A percentile compares a stretch with the other conserved stretches of the same genome.
Evolutionary conservation across 305 asterid genomes (phyloP).

Genomic region (Fraxinus ornus): DNA sequence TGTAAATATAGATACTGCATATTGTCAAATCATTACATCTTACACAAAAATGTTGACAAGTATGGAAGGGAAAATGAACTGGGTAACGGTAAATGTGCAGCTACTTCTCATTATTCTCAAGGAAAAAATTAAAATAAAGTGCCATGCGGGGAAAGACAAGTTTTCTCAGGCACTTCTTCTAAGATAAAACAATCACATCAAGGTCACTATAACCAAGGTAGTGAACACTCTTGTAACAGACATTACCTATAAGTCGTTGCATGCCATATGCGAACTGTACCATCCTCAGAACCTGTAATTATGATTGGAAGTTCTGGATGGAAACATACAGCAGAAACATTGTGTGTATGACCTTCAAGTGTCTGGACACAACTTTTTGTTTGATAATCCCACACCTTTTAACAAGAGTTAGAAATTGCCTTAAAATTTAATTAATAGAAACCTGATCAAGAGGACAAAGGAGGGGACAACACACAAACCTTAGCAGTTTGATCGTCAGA

Average conservation of each 20-base stretch:
- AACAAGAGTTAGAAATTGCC: slow-evolving; percentile 22
- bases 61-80: background rate
- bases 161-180: slow-evolving; percentile 2
- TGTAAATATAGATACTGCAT: slow-evolving; percentile 2
- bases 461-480: slow-evolving; percentile 45
- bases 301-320: slow-evolving; percentile 99
- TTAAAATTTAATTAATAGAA: slow-evolving; percentile 6
- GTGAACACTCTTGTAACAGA: slow-evolving; percentile 18
- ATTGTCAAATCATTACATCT: background rate
- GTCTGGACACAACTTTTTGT: slow-evolving; percentile 98
- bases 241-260: slow-evolving; percentile 87
- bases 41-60: background rate
- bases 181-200: background rate
- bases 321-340: slow-evolving; percentile 96
- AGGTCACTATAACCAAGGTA: slow-evolving; percentile 7
- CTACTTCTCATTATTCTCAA: background rate
- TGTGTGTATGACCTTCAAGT: slow-evolving; percentile 96
- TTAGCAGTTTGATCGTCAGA: slow-evolving; percentile 99
- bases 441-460: slow-evolving; percentile 22
- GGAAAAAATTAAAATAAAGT: background rate
- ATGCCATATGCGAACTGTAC: slow-evolving; percentile 99
- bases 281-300: slow-evolving; percentile 98
- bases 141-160: background rate
- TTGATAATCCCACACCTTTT: slow-evolving; percentile 99
- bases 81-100: background rate